Base-by-base conservation (phyloP, 2,329 filamentous ascomycete genomes). In the Apiospora sp. region DNA sequence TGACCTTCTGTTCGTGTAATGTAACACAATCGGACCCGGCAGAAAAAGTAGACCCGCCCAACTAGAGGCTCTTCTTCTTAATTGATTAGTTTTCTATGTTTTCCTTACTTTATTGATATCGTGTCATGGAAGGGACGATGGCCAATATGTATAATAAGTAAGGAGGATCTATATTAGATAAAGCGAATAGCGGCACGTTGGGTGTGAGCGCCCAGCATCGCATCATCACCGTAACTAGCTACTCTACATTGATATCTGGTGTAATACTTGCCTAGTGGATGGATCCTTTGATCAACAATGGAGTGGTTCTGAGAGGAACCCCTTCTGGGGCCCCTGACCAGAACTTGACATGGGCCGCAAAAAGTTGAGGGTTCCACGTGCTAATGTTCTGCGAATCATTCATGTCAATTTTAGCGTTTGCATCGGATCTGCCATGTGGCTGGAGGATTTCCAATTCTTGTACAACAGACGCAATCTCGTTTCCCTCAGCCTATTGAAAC, bases 1-100 rank as follows among this genome's bases (percentile, higher is more conserved):
- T 41, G 58, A 64, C 58, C 34, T 64, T 64, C 58, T 64, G 58
- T 64, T 64, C 22, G 58, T 64, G 58, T 34, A n/a, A 64, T n/a
- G 58, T 41, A 12, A 64, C 34, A 64, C 12, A 30, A 4, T 64
- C 30, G 54, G 54, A 13, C 54, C 54, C 54, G 27, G 27, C 6
- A 22, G 14, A 27, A 46, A 27, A 34, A 48, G 22, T 19, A 48
- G 24, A 14, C 43, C 19, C 41, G 2, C 7, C 43, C 30, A 13
- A 49, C 24, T 6, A 10, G 37, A 41, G 37, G 37, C 37, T 41
- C 37, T 41, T 41, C 7, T 41, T 10, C 10, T 41, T 41, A 10
- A 10, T 37, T 37, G 24, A 27, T 24, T 27, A 16, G 4, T 68
- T 44, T 34, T 49, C 43, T 30, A 5, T 10, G 16, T 37, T 41